Evolutionary conservation across 148 eudicot genomes (phyloP).

Genomic region (Pharnaceum exiguum): DNA sequence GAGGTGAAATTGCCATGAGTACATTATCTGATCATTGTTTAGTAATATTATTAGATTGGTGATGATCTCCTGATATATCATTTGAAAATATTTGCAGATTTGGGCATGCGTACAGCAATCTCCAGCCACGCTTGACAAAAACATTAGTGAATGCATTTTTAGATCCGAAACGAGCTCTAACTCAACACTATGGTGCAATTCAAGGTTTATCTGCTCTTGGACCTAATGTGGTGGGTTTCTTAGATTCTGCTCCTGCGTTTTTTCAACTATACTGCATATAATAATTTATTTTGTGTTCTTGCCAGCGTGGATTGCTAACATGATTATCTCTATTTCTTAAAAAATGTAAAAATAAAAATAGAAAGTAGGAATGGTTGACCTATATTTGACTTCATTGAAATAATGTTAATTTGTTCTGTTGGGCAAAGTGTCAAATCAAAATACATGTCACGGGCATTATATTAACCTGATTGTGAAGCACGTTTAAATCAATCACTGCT

Average conservation of each 20-base stretch:
- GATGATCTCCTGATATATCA: not conserved
- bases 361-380: too few relatives aligned
- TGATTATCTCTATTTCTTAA: too few relatives aligned
- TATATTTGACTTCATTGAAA: too few relatives aligned
- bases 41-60: not conserved
- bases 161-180: slow-evolving; percentile 68
- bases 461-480: too few relatives aligned
- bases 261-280: not conserved
- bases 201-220: slow-evolving; percentile 81
- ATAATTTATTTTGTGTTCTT: too few relatives aligned
- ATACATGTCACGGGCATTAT: too few relatives aligned
- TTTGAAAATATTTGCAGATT: slow-evolving; percentile 34
- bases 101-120: slow-evolving; percentile 61
- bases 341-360: too few relatives aligned
- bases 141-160: slow-evolving; percentile 64
- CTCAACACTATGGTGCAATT: slow-evolving; percentile 84
- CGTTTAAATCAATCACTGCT: too few relatives aligned
- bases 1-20: not conserved
- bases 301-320: too few relatives aligned
- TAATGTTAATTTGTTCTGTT: too few relatives aligned
- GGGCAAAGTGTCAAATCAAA: too few relatives aligned
- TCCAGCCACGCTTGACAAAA: slow-evolving; percentile 73
- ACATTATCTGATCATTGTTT: not conserved
- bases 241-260: not conserved
- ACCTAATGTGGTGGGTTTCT: slow-evolving; percentile 57